These are phyloP conservation scores for Plantago ovata DNA, from an alignment of 257 asterid genomes.

Conservation along the genomic window DNA sequence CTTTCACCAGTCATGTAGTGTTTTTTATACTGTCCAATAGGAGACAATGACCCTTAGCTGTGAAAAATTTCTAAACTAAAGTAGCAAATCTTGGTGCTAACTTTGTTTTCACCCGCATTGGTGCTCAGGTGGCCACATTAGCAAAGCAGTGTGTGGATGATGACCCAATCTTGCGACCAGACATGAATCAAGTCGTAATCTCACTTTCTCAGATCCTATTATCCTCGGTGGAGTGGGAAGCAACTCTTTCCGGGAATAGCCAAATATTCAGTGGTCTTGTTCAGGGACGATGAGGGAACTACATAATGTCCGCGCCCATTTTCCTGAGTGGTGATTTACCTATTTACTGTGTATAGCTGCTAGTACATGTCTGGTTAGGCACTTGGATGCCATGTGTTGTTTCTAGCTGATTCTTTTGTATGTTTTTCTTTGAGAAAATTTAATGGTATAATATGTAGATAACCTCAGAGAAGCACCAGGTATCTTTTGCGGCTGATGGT, in stretches of 20 bases:
- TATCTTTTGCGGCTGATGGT: too few species aligned
- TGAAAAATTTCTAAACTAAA: too few species aligned
- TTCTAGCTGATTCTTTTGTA: neutral
- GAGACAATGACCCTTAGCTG: too few species aligned
- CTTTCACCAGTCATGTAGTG: too few species aligned
- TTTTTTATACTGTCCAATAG: too few species aligned
- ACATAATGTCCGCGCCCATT: neutral
- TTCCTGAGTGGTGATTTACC: neutral
- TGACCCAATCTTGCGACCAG: slow-evolving; percentile 90
- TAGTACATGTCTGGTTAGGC: neutral
- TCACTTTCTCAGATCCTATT: slow-evolving; percentile 84
- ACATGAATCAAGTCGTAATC: slow-evolving; percentile 91
- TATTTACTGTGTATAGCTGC: slow-evolving; percentile 10
- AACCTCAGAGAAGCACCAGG: neutral
- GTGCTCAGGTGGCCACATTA: slow-evolving; percentile 61
- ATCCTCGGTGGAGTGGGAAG: slow-evolving; percentile 98
- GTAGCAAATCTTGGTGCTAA: neutral
- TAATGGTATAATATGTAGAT: neutral
- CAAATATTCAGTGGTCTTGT: slow-evolving; percentile 97
- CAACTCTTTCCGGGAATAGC: slow-evolving; percentile 97
- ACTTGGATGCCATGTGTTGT: neutral
- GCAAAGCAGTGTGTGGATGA: slow-evolving; percentile 98
- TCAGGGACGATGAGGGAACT: slow-evolving; percentile 62
- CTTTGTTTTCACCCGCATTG: neutral
- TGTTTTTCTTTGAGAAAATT: neutral